These are phyloP conservation scores for Ophiostoma australiae DNA, from an alignment of 2,329 filamentous ascomycete species.

Conservation along the genomic window DNA sequence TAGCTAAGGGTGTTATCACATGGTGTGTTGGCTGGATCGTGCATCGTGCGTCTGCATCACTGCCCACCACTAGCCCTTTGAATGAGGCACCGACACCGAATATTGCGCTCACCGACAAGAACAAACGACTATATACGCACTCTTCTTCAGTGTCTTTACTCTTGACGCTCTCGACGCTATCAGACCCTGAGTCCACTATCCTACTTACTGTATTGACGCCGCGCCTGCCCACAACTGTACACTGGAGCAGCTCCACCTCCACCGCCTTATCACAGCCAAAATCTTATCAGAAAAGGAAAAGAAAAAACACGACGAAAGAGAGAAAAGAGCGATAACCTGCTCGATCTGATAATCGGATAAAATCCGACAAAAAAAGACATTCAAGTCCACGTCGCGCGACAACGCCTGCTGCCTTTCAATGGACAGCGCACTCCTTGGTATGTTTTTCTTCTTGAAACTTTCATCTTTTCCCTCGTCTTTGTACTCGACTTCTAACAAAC, in stretches of 20 bases:
- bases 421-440: constrained; percentile 21
- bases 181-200: neutral
- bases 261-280: constrained; percentile 2
- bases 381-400: neutral
- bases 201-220: too few relatives aligned
- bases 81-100: neutral
- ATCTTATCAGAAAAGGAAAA: neutral
- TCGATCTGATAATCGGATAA: neutral
- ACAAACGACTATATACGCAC: neutral
- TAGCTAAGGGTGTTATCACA: constrained; percentile 16
- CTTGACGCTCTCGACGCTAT: neutral
- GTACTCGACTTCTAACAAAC: neutral
- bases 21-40: neutral
- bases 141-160: neutral
- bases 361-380: neutral
- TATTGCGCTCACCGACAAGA: neutral
- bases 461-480: neutral
- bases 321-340: neutral
- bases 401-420: constrained; percentile 15
- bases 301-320: neutral
- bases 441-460: neutral
- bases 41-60: neutral
- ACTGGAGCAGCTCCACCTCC: constrained; percentile 8
- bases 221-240: neutral
- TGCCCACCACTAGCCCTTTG: constrained; percentile 11